A percentile compares a stretch with the other conserved stretches of the same genome.
Evolutionary conservation across 257 asterid genomes (phyloP).

Genomic region (Paulownia fortunei): DNA sequence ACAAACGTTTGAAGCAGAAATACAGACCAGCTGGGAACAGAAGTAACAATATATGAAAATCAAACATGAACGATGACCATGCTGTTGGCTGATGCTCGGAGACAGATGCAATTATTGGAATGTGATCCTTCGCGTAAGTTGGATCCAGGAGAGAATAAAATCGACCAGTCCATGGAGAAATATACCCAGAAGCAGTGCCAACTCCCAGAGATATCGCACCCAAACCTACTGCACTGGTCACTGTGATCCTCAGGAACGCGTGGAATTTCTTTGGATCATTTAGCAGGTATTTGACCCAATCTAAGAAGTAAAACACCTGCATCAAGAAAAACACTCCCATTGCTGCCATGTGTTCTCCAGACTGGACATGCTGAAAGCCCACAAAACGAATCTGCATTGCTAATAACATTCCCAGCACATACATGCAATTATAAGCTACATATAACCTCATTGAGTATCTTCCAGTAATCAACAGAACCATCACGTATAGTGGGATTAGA

Average conservation of each 20-base stretch:
- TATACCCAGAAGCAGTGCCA: conserved; percentile 98
- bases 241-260: conserved; percentile 82
- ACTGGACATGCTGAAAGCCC: conserved; percentile 98
- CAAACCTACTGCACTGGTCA: conserved; percentile 78
- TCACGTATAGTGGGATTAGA: conserved; percentile 86
- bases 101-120: conserved; percentile 97
- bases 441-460: conserved; percentile 98
- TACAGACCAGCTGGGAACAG: conserved; percentile 98
- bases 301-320: conserved; percentile 98
- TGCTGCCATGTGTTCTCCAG: conserved; percentile 99
- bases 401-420: conserved; percentile 86
- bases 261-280: conserved; percentile 91
- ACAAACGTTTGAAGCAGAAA: conserved; percentile 97
- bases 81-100: conserved; percentile 99
- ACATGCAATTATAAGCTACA: conserved; percentile 94
- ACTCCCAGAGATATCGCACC: conserved; percentile 87
- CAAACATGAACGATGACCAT: conserved; percentile 99
- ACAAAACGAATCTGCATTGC: conserved; percentile 99
- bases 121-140: conserved; percentile 97
- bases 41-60: conserved; percentile 81
- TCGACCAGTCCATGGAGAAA: conserved; percentile 99
- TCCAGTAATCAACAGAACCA: conserved; percentile 90
- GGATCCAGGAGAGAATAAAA: conserved; percentile 98
- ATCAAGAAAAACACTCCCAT: conserved; percentile 99
- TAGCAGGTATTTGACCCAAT: conserved; percentile 88